Conservation (phyloP, 2,329 filamentous ascomycete species). For the Aspergillus caelatus region DNA sequence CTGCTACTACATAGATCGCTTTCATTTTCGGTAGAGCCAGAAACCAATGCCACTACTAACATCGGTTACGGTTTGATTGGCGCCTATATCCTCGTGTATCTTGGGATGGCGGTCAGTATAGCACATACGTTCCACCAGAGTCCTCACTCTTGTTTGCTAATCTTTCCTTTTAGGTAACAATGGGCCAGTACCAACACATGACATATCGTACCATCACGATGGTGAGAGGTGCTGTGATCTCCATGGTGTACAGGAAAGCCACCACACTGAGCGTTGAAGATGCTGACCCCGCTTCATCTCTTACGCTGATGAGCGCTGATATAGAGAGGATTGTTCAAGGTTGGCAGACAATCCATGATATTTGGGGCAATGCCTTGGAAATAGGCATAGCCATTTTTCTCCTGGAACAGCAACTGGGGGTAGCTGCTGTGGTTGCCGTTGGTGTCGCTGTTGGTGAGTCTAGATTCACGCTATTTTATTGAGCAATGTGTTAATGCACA, state of each 20-base stretch:
- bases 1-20: constrained; percentile 43
- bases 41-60: constrained; percentile 32
- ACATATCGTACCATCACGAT: constrained; percentile 48
- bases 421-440: constrained; percentile 49
- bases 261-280: constrained; percentile 35
- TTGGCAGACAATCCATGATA: constrained; percentile 47
- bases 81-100: constrained; percentile 47
- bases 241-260: constrained; percentile 55
- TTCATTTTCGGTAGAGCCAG: constrained; percentile 32
- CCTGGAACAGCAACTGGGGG: constrained; percentile 44
- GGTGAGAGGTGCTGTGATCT: constrained; percentile 48
- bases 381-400: constrained; percentile 51
- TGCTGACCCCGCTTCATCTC: constrained; percentile 39
- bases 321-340: constrained; percentile 48
- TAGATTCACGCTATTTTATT: constrained; percentile 8
- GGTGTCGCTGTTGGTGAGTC: constrained; percentile 44
- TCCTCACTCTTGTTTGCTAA: not conserved
- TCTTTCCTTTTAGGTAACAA: constrained; percentile 33
- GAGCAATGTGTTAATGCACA: not conserved
- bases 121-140: not conserved
- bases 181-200: constrained; percentile 46
- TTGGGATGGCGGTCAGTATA: constrained; percentile 43
- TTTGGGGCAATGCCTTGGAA: constrained; percentile 50
- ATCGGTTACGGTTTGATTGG: constrained; percentile 49
- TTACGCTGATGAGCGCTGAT: constrained; percentile 52